Evolutionary conservation across 768 basidiomycete genomes (phyloP).

Genomic region (Favolaschia claudopus): DNA sequence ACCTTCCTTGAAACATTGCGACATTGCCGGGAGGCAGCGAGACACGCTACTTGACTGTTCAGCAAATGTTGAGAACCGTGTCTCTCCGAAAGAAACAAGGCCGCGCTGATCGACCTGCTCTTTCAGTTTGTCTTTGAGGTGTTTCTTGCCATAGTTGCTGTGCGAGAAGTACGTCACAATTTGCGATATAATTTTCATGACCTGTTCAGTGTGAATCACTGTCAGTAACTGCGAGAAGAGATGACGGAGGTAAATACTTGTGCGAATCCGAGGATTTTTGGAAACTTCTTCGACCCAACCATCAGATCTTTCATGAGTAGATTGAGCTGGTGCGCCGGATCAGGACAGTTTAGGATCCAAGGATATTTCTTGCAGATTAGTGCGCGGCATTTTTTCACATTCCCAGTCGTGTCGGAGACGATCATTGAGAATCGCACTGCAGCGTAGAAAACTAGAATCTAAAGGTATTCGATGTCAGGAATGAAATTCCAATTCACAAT

Average conservation of each 20-base stretch:
- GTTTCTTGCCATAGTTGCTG: slow-evolving; percentile 16
- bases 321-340: slow-evolving; percentile 28
- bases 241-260: neutral
- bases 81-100: neutral
- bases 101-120: neutral
- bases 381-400: slow-evolving; percentile 20
- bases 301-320: slow-evolving; percentile 25
- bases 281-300: slow-evolving; percentile 16
- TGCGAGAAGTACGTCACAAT: slow-evolving; percentile 15
- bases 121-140: slow-evolving; percentile 4
- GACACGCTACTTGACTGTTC: neutral
- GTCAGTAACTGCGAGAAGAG: neutral
- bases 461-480: neutral
- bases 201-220: neutral
- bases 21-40: neutral
- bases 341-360: slow-evolving; percentile 28
- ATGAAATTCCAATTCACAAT: neutral
- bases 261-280: slow-evolving; percentile 15
- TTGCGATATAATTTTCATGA: neutral
- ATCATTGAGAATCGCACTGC: slow-evolving; percentile 19
- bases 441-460: slow-evolving; percentile 13
- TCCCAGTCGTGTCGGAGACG: slow-evolving; percentile 27
- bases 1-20: neutral
- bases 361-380: slow-evolving; percentile 23
- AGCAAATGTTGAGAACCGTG: slow-evolving; percentile 6